A percentile compares a stretch with the other conserved stretches of the same genome.
phyloP scores from a whole-genome alignment of 331 rosid species.

The Malus hybrid region DNA sequence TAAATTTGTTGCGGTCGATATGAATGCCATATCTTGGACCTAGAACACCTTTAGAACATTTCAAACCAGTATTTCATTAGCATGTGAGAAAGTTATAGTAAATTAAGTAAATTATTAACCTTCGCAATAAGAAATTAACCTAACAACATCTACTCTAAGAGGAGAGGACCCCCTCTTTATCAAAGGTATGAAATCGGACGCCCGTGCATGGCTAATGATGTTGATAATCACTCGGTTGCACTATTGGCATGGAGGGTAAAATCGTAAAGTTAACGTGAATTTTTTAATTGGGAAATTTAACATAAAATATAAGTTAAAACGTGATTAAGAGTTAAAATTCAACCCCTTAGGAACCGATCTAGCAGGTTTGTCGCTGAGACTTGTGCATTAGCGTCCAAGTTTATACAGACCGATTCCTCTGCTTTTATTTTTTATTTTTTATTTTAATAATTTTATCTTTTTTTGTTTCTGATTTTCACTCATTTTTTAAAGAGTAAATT shows the following conservation, averaged over 20 bases:
- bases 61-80: too few relatives aligned
- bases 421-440: slow-evolving; percentile 2
- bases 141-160: too few relatives aligned
- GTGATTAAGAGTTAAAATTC: slow-evolving; percentile 22
- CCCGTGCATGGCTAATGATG: slow-evolving; percentile 17
- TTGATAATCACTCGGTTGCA: slow-evolving; percentile 7
- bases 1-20: too few relatives aligned
- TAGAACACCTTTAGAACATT: too few relatives aligned
- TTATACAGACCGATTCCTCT: slow-evolving; percentile 26
- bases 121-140: too few relatives aligned
- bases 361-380: slow-evolving; percentile 43
- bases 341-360: slow-evolving; percentile 45
- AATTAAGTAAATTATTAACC: too few relatives aligned
- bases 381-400: slow-evolving; percentile 37
- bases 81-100: too few relatives aligned
- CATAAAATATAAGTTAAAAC: background rate
- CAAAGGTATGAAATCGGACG: background rate
- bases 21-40: too few relatives aligned
- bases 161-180: background rate
- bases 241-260: slow-evolving; percentile 7
- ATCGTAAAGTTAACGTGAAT: background rate
- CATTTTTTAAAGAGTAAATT: background rate
- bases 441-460: background rate
- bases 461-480: background rate
- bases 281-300: background rate